Evolutionary conservation across 768 basidiomycete species (phyloP).

Genomic region (Phylloporus arenicola): DNA sequence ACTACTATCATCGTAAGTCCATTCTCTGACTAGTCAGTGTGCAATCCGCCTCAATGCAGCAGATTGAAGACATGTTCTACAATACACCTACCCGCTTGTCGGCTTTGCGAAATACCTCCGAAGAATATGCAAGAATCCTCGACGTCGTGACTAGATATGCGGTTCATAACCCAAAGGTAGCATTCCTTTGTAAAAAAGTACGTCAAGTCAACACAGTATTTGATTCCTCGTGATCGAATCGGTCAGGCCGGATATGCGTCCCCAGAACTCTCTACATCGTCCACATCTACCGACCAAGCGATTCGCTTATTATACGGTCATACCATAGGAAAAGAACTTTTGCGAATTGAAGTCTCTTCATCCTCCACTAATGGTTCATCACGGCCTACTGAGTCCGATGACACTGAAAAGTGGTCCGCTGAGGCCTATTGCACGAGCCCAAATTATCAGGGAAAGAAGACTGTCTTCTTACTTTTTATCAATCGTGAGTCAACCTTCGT

Average conservation of each 20-base stretch:
- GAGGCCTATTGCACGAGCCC: constrained; percentile 78
- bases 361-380: constrained; percentile 21
- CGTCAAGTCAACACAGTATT: background rate
- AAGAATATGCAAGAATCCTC: constrained; percentile 88
- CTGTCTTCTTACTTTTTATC: constrained; percentile 84
- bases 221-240: background rate
- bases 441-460: constrained; percentile 87
- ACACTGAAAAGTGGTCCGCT: constrained; percentile 57
- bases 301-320: constrained; percentile 82
- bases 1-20: constrained; percentile 74
- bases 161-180: constrained; percentile 82
- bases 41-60: constrained; percentile 1
- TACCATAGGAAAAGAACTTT: constrained; percentile 70
- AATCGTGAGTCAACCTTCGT: constrained; percentile 59
- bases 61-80: constrained; percentile 97
- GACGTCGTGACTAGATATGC: constrained; percentile 93
- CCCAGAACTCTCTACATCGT: constrained; percentile 80
- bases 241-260: constrained; percentile 61
- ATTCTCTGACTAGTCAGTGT: background rate
- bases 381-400: constrained; percentile 11
- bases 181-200: constrained; percentile 92
- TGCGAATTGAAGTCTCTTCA: constrained; percentile 41
- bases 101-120: constrained; percentile 76
- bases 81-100: constrained; percentile 86
- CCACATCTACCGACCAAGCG: constrained; percentile 56